These are phyloP conservation scores for Chytriomyces hyalinus DNA, from an alignment of 192 early-diverging fungal genomes.

Conservation along the genomic window DNA sequence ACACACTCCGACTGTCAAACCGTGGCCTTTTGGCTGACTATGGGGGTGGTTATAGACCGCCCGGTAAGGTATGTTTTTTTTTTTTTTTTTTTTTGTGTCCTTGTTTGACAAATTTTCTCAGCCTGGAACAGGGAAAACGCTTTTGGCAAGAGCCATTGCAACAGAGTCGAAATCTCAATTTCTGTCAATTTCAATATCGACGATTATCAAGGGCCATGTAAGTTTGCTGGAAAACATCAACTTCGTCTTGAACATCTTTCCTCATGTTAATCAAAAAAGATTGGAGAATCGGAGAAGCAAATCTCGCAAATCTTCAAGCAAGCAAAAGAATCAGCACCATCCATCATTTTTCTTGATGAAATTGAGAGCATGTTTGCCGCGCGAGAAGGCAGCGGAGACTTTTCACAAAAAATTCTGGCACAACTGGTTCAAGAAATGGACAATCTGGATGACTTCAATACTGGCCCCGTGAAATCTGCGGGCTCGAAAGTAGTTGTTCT, in stretches of 20 bases:
- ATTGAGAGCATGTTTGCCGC: constrained; percentile 86
- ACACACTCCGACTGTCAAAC: too few relatives aligned
- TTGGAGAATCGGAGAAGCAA: constrained; percentile 95
- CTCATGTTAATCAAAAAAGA: constrained; percentile 38
- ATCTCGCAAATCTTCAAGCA: constrained; percentile 73
- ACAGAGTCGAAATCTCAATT: constrained; percentile 82
- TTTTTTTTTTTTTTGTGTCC: constrained; percentile 20
- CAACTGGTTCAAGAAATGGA: constrained; percentile 33
- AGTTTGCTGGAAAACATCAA: constrained; percentile 5
- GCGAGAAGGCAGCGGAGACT: constrained; percentile 68
- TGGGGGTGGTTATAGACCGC: too few relatives aligned
- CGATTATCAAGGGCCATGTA: constrained; percentile 86
- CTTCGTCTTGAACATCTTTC: constrained; percentile 5
- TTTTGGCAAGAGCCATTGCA: constrained; percentile 85
- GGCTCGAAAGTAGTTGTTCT: constrained; percentile 81
- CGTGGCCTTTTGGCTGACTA: too few relatives aligned
- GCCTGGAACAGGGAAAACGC: constrained; percentile 92
- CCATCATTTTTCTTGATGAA: constrained; percentile 93
- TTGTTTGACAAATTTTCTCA: constrained; percentile 65
- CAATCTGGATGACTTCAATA: constrained; percentile 62
- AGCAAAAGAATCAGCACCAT: constrained; percentile 73
- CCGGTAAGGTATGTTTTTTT: neutral
- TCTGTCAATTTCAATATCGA: constrained; percentile 76
- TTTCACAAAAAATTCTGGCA: constrained; percentile 19
- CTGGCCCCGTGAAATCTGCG: constrained; percentile 65